phyloP scores from a whole-genome alignment of 2,329 filamentous ascomycete genomes.

The Fusarium chaquense region DNA sequence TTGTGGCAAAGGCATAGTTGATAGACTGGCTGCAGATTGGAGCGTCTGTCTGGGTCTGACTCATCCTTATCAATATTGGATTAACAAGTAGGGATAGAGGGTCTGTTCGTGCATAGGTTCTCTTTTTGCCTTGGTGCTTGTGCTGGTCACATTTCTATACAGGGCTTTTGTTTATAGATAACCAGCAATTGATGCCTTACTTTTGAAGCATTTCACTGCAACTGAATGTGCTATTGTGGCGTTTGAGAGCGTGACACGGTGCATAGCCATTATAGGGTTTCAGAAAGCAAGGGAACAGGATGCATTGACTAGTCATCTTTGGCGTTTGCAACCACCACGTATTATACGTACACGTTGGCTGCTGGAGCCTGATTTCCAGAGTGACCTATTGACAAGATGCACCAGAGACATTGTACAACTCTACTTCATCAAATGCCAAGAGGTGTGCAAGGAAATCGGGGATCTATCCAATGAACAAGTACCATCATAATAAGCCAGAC shows the following conservation, averaged over 20 bases:
- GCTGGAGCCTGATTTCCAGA: neutral
- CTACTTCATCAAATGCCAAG: neutral
- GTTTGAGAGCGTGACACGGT: neutral
- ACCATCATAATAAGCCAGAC: neutral
- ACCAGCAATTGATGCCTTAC: slow-evolving; percentile 15
- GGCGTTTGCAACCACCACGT: neutral
- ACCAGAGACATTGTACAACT: neutral
- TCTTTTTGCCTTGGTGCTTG: slow-evolving; percentile 22
- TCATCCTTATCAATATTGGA: slow-evolving; percentile 18
- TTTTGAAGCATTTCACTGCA: neutral
- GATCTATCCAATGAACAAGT: neutral
- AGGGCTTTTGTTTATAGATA: slow-evolving; percentile 35
- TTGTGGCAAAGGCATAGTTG: slow-evolving; percentile 7
- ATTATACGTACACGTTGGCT: neutral
- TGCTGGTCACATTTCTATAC: slow-evolving; percentile 42
- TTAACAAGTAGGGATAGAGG: slow-evolving; percentile 20
- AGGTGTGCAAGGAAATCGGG: neutral
- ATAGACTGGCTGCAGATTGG: slow-evolving; percentile 13
- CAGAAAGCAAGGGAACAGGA: neutral
- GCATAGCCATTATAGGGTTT: neutral
- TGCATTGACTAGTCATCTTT: slow-evolving; percentile 5
- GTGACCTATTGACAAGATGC: neutral
- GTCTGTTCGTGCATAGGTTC: slow-evolving; percentile 7
- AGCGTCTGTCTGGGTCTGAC: neutral
- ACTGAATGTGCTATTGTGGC: neutral